Conservation (phyloP, 1,284 basidiomycete genomes). For the Thecaphora thlaspeos region DNA sequence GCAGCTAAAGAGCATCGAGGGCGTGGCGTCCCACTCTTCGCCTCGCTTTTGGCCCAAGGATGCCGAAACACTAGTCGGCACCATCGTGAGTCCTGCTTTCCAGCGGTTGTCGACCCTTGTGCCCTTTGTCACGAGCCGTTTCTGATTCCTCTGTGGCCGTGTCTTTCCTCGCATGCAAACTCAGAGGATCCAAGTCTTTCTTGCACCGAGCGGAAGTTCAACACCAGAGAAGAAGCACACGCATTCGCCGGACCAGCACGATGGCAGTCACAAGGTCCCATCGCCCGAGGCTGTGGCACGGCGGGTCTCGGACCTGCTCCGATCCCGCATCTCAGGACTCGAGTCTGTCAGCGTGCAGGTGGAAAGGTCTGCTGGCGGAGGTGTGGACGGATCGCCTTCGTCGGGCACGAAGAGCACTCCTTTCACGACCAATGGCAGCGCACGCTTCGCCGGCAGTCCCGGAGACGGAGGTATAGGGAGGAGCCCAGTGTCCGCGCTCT, state of each 20-base stretch:
- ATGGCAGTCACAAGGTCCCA: no score
- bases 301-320: conserved; percentile 39
- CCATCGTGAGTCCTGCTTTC: conserved; percentile 69
- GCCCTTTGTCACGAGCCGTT: conserved; percentile 9
- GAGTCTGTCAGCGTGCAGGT: conserved; percentile 47
- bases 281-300: conserved; percentile 32
- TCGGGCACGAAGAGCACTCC: neutral
- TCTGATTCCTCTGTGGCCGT: no score
- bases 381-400: neutral
- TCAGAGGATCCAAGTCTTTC: no score
- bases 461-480: no score
- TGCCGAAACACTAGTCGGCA: conserved; percentile 77
- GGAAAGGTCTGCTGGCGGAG: conserved; percentile 4
- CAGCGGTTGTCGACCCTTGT: conserved; percentile 62
- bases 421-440: neutral
- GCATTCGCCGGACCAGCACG: no score
- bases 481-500: no score
- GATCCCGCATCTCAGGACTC: conserved; percentile 35
- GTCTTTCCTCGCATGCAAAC: no score
- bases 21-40: conserved; percentile 74
- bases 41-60: conserved; percentile 97
- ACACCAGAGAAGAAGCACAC: conserved; percentile 1
- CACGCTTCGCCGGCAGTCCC: no score
- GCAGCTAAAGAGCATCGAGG: conserved; percentile 61
- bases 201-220: neutral